Evolutionary conservation across 495 filamentous ascomycete species (phyloP), one percentile per base, ranked within the genome.

Genomic region (Cetradonia linearis): DNA sequence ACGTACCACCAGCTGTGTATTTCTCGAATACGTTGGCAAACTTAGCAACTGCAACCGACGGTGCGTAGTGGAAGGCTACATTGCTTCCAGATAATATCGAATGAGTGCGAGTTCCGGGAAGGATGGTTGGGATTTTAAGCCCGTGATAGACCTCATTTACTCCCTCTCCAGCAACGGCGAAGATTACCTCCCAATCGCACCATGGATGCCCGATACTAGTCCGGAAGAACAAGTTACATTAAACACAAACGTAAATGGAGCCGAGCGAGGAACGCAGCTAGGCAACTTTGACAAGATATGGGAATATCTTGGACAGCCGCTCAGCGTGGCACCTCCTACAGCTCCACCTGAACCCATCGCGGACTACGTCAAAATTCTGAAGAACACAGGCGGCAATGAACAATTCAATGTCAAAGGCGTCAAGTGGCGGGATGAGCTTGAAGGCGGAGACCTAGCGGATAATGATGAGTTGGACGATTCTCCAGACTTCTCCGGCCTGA

Each of bases 131-230:
- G 76, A 77, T 63, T 77, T 80, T 62, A 67, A 74, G 59, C 69
- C 72, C 63, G 78, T 75, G 67, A 72, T 74, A 63, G 73, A 76
- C 63, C 71, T 80, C 49, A 70, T 78, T n/a, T 65, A 68, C 38
- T 73, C 74, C 25, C 73, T 63, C 68, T 73, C 34, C 62, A 67
- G 46, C 25, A 48, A 58, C 53, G 42, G 63, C 40, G 53, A 61
- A 52, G 58, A 66, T 36, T 13, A 40, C 46, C 2, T 11, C 33
- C 38, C 36, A 27, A 23, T 36, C 28, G 40, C 31, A 23, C 28
- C 63, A n/a, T 64, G 66, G 31, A 66, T 56, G 8, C 30, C 20
- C 14, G 20, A 56, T 38, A 18, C 10, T 59, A 30, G 23, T 27
- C 16, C 23, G 5, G 42, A 40, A 34, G 47, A 47, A 52, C 58